Base-by-base conservation (phyloP, 23 red algal genomes). In the Agarophyton chilense region DNA sequence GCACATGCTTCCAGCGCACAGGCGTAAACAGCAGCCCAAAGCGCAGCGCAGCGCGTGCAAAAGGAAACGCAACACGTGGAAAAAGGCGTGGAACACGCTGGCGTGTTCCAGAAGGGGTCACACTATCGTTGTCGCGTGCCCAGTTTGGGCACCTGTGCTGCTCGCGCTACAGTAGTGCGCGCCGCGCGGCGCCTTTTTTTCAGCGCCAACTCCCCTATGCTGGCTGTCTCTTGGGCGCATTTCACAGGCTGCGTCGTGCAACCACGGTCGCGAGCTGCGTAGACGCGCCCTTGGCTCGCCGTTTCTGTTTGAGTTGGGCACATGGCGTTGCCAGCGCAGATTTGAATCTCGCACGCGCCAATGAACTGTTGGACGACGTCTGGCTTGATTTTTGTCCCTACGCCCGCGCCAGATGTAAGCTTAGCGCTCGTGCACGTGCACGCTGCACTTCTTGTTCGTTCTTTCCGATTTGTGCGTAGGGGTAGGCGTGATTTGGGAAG, bases 1-100 rank as follows among this genome's bases (percentile, higher is more conserved):
- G 68, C 12, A 39, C 24, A 13, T 49, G 68, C 68, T 74, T 74
- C 68, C 68, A 74, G 68, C 68, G 38, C 66, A 72, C 17, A 41
- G 31, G 7, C 38, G 43, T 4, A 39, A 49, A 74, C 25, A 39
- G 64, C 61, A 66, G 61, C 34, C 10, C n/a, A n/a, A n/a, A n/a
- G n/a, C n/a, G n/a, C n/a, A n/a, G n/a, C n/a, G n/a, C n/a, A n/a
- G 38, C 64, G 38, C 32, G 33, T 33, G 64, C 64, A 11, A 66
- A 10, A 12, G 34, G 21, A 72, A 11, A n/a, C 65, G 39, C 34
- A 3, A 74, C 68, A 74, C 68, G 68, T 74, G 68, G 32, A 19
- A 34, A 31, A 9, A 21, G 29, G 18, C 19, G 18, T 74, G 68
- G 68, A 74, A 74, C 68, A 33, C 68, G 24, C 68, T 74, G 68